phyloP scores from a whole-genome alignment of 1,139 yeast genomes.

The Petasospora fabianii region DNA sequence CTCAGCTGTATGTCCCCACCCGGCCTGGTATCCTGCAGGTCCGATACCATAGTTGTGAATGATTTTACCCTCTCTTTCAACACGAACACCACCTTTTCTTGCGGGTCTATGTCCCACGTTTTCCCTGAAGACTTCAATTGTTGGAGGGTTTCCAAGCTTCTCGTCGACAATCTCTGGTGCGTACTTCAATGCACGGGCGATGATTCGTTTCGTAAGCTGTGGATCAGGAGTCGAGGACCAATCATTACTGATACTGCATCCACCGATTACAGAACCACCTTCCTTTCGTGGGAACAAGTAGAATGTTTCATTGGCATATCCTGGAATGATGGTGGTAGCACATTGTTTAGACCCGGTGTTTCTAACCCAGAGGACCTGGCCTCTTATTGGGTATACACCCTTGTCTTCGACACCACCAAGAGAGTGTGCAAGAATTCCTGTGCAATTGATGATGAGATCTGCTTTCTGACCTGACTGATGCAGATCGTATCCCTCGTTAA shows the following conservation, averaged over 20 bases:
- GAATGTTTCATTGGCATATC: constrained; percentile 28
- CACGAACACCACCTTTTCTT: constrained; percentile 54
- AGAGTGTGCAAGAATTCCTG: constrained; percentile 33
- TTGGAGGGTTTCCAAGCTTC: constrained; percentile 23
- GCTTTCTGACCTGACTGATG: constrained; percentile 29
- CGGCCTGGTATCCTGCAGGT: constrained; percentile 68
- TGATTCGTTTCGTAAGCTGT: constrained; percentile 43
- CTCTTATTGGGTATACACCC: constrained; percentile 50
- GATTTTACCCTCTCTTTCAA: constrained; percentile 42
- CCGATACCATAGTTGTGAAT: constrained; percentile 71
- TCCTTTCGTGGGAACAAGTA: constrained; percentile 35
- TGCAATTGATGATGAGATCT: constrained; percentile 36
- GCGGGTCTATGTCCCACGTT: constrained; percentile 76
- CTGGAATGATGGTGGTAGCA: constrained; percentile 39
- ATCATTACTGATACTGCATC: constrained; percentile 43
- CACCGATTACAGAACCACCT: constrained; percentile 70
- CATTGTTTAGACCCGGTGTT: constrained; percentile 32
- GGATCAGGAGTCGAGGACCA: constrained; percentile 34
- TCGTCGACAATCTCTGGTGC: constrained; percentile 53
- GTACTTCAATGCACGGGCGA: constrained; percentile 41
- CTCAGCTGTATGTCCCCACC: constrained; percentile 54
- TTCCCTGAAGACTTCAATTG: constrained; percentile 42
- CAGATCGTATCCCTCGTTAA: constrained; percentile 23
- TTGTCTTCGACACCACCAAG: constrained; percentile 49
- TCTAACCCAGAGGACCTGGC: constrained; percentile 50